Conservation (phyloP, 2,329 filamentous ascomycete genomes). For the Fusarium subglutinans region DNA sequence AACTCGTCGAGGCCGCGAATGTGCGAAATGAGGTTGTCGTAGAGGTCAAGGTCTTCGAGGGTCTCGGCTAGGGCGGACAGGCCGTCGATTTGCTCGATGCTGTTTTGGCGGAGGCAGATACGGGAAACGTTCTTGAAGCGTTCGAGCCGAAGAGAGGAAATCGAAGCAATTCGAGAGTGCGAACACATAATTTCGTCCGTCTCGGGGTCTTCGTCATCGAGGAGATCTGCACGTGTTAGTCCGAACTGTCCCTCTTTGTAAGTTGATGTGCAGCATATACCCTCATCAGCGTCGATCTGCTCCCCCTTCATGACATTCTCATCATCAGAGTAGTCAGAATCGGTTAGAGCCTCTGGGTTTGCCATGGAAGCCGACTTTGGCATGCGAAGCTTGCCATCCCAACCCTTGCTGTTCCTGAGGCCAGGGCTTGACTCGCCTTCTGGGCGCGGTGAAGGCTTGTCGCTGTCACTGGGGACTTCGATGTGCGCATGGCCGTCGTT, state of each 20-base stretch:
- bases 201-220: constrained; percentile 68
- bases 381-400: constrained; percentile 85
- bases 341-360: constrained; percentile 84
- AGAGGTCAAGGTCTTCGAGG: constrained; percentile 88
- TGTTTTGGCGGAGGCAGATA: constrained; percentile 92
- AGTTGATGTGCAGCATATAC: constrained; percentile 51
- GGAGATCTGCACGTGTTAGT: constrained; percentile 58
- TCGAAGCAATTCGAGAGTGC: constrained; percentile 84
- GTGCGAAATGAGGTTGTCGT: constrained; percentile 94
- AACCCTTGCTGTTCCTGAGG: constrained; percentile 72
- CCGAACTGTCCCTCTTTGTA: not conserved
- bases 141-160: constrained; percentile 80
- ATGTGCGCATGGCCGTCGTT: constrained; percentile 55
- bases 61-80: constrained; percentile 72
- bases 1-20: constrained; percentile 85
- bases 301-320: constrained; percentile 75
- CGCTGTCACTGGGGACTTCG: constrained; percentile 59
- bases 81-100: constrained; percentile 82
- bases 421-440: constrained; percentile 58
- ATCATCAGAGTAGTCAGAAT: constrained; percentile 84
- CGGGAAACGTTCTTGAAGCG: constrained; percentile 80
- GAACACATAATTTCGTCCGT: constrained; percentile 86
- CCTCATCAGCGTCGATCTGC: constrained; percentile 83
- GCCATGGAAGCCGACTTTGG: constrained; percentile 68
- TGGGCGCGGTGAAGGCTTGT: constrained; percentile 50